phyloP scores from a whole-genome alignment of 2,329 filamentous ascomycete species.

The Hypoxylon rubiginosum region DNA sequence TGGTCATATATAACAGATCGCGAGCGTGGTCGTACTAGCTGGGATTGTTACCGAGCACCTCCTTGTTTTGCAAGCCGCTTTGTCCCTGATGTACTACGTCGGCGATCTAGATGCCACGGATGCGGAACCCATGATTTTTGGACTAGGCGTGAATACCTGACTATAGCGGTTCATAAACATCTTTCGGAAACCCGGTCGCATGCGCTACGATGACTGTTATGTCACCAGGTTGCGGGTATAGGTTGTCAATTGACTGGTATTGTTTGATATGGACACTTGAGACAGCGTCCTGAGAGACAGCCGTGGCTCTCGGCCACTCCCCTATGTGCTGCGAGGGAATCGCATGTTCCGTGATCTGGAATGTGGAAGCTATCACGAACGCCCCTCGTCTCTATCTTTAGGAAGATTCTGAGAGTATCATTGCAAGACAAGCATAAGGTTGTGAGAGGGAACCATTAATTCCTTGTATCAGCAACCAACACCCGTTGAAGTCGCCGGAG shows the following conservation, averaged over 20 bases:
- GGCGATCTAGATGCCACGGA: constrained; percentile 86
- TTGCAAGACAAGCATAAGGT: no score
- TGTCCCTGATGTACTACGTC: constrained; percentile 86
- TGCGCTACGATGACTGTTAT: constrained; percentile 86
- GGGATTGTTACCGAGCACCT: constrained; percentile 82
- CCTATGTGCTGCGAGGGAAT: constrained; percentile 81
- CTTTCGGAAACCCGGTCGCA: constrained; percentile 93
- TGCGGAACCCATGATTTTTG: constrained; percentile 72
- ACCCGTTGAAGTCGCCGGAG: no score
- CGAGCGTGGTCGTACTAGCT: constrained; percentile 86
- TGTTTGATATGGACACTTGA: constrained; percentile 84
- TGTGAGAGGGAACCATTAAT: no score
- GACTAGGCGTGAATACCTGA: constrained; percentile 77
- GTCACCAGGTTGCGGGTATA: constrained; percentile 74
- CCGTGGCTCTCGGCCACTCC: constrained; percentile 80
- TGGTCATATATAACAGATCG: constrained; percentile 83
- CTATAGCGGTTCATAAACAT: constrained; percentile 91
- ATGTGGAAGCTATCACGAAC: constrained; percentile 51
- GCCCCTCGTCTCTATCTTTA: no score
- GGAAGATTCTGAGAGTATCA: no score
- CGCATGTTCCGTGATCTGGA: constrained; percentile 77
- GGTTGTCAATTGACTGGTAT: constrained; percentile 80
- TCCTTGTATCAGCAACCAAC: no score
- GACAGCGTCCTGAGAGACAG: constrained; percentile 77
- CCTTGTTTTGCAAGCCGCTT: constrained; percentile 81